Base-by-base conservation (phyloP, 768 basidiomycete genomes). In the Tubosaeta sp. region DNA sequence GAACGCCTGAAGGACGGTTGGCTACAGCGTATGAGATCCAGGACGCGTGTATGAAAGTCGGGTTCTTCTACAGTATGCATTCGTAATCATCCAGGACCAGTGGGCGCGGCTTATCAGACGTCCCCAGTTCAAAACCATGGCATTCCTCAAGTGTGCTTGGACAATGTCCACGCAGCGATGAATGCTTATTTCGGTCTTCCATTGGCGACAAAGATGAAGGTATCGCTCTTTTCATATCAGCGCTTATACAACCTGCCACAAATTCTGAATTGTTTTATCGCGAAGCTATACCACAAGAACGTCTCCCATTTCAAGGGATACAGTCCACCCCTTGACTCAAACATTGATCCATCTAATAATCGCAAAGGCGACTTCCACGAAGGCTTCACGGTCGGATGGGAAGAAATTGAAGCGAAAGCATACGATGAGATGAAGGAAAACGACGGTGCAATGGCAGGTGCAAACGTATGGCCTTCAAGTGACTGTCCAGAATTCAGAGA, bases 291-390 rank as follows among this genome's bases (percentile, higher is more conserved):
- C 56, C 83, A 87, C 57, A 76, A 73, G 44, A 83, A 80, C 51
- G 77, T 78, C 1, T 66, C 79, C 0, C 85, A 84, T 62, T 94
- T 90, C 73, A 88, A 85, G 61, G 87, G 87, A 18, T 89, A 88
- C 66, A 84, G 75, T 46, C 79, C 83, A 3, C 65, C 91, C 3
- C 73, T 86, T 6, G 84, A 83, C 49, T 81, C 80, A 44, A 91
- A 91, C 63, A 86, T 83, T 47, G 79, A 93, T 59, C 83, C 88
- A 0, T 51, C 58, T 8, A 80, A 81, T 43, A 72, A 78, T 21
- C 78, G 80, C 42, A 71, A 78, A n/a, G 93, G 93, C 1, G 94
- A 97, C 63, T 68, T 94, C 48, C 90, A 94, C 62, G 93, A 97
- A 65, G 92, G 87, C 3, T 95, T 94, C 65, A 86, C 93, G 59